Percentiles rank a stretch among this genome's conserved stretches.
These are phyloP conservation scores for Talaromyces thailandensis DNA, from an alignment of 495 filamentous ascomycete species.

Conservation along the genomic window DNA sequence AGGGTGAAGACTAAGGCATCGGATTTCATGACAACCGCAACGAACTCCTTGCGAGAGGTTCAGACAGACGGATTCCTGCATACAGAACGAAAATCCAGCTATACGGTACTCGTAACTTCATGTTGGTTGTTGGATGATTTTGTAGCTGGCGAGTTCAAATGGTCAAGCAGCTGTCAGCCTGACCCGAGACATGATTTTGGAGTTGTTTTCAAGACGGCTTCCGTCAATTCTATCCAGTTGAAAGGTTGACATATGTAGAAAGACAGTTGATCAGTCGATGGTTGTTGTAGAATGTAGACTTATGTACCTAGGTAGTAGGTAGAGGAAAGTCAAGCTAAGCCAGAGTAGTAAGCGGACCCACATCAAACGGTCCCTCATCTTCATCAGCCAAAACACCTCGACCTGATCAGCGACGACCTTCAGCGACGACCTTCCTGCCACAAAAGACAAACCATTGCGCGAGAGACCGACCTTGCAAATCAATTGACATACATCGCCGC, in stretches of 20 bases:
- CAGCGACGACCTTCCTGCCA: background rate
- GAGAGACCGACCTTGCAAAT: background rate
- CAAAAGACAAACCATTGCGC: background rate
- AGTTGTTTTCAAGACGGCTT: no score
- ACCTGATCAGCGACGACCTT: background rate
- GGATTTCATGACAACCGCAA: background rate
- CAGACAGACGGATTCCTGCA: background rate
- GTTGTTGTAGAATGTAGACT: background rate
- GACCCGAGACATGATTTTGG: background rate
- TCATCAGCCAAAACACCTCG: background rate
- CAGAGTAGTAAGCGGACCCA: background rate
- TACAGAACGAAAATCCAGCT: background rate
- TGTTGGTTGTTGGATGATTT: background rate
- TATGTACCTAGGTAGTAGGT: background rate
- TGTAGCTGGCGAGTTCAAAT: background rate
- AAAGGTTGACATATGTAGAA: background rate
- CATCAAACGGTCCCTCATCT: background rate
- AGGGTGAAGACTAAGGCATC: background rate
- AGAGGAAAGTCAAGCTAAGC: background rate
- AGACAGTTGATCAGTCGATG: background rate
- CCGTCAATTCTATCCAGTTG: no score
- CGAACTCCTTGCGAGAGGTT: background rate
- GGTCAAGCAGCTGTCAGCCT: background rate
- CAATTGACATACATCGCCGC: background rate
- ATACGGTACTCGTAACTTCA: background rate